phyloP scores from a whole-genome alignment of 2,329 filamentous ascomycete genomes.

The Alternaria sp. region DNA sequence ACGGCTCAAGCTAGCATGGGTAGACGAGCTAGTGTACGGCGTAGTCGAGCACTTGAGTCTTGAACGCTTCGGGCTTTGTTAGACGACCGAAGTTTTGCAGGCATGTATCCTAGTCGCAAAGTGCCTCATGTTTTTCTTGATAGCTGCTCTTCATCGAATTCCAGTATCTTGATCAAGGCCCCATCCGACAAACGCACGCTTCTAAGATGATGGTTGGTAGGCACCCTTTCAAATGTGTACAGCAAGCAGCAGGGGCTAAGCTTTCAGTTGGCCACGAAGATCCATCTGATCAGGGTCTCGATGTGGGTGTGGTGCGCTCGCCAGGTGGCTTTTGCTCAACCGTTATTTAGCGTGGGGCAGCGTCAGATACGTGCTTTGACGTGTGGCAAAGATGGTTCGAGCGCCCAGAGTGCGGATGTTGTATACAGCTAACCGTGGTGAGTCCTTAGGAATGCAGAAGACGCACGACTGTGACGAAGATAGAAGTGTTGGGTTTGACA shows the following conservation, averaged over 20 bases:
- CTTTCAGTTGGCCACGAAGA: background rate
- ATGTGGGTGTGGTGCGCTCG: background rate
- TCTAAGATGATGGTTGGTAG: background rate
- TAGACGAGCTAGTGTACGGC: conserved; percentile 18
- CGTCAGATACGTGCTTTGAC: conserved; percentile 1
- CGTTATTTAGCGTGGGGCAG: conserved; percentile 2
- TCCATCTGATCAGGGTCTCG: conserved; percentile 5
- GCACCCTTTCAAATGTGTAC: background rate
- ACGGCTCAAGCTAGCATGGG: conserved; percentile 24
- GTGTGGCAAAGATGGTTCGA: conserved; percentile 1
- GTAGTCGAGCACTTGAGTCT: conserved; percentile 9
- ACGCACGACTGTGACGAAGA: conserved; percentile 14
- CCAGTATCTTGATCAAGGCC: background rate
- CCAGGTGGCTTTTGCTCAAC: background rate
- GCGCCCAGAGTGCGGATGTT: background rate
- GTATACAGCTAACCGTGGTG: conserved; percentile 5
- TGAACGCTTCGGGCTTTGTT: conserved; percentile 19
- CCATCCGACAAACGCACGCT: background rate
- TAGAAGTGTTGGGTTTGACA: conserved; percentile 11
- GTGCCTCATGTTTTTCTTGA: background rate
- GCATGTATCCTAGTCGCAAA: background rate
- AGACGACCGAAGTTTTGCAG: conserved; percentile 1
- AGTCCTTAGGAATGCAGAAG: conserved; percentile 3
- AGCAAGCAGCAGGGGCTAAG: background rate
- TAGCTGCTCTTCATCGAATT: background rate